These are phyloP conservation scores for Tetrapisispora phaffii DNA, from an alignment of 805 yeast species.

Conservation along the genomic window DNA sequence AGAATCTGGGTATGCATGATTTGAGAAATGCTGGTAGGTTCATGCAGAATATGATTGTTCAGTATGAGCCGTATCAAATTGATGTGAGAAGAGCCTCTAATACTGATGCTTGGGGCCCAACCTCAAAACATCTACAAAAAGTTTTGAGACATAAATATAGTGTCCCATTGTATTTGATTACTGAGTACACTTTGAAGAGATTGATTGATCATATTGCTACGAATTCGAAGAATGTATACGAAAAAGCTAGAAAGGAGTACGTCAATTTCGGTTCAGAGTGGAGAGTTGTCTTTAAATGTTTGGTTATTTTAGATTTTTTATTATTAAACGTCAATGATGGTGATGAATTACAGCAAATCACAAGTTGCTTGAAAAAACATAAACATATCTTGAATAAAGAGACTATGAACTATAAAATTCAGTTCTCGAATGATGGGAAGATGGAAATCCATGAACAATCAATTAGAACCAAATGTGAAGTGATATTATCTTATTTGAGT, in stretches of 20 bases:
- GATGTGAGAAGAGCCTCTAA: conserved; percentile 39
- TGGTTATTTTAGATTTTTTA: conserved; percentile 28
- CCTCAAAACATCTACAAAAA: conserved; percentile 34
- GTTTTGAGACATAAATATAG: conserved; percentile 24
- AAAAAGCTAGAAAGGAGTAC: conserved; percentile 32
- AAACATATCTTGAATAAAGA: conserved; percentile 26
- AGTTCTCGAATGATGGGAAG: conserved; percentile 29
- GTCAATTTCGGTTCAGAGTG: conserved; percentile 34
- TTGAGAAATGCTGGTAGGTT: conserved; percentile 33
- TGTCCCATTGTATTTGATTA: conserved; percentile 25
- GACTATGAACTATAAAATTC: conserved; percentile 23
- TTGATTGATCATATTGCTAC: conserved; percentile 30
- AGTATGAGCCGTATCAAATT: conserved; percentile 31
- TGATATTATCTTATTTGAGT: conserved; percentile 21
- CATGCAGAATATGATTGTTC: conserved; percentile 32
- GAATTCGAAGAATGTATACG: conserved; percentile 29
- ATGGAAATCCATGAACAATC: conserved; percentile 32
- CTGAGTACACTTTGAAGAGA: conserved; percentile 30
- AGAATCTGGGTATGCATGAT: conserved; percentile 31
- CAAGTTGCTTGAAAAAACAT: conserved; percentile 26
- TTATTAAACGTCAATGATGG: conserved; percentile 28
- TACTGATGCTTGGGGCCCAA: conserved; percentile 47
- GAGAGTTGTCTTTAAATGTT: conserved; percentile 33
- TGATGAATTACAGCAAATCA: conserved; percentile 26
- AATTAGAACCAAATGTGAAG: conserved; percentile 29